Percentiles rank a stretch among this genome's conserved stretches.
Evolutionary conservation across 176 grass and related monocot genomes (phyloP).

Genomic region (Rhynchospora pubera): DNA sequence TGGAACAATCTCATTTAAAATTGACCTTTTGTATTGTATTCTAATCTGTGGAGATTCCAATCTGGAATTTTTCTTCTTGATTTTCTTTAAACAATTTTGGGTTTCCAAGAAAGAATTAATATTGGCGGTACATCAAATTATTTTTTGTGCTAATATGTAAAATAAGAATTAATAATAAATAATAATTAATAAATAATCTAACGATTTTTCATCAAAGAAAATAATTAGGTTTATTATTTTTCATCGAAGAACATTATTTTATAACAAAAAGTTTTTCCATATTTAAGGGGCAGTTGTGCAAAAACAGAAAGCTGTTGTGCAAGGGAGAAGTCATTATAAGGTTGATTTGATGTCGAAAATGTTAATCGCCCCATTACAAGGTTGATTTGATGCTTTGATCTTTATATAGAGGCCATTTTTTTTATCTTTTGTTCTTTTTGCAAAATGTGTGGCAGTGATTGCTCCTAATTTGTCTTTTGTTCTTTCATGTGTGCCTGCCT

Average conservation of each 20-base stretch:
- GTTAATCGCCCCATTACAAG: too few species aligned
- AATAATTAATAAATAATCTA: neutral
- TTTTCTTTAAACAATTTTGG: neutral
- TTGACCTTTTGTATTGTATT: neutral
- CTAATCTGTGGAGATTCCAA: too few species aligned
- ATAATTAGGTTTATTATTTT: too few species aligned
- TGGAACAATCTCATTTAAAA: too few species aligned
- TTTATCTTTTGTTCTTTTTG: too few species aligned
- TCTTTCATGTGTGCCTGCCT: too few species aligned
- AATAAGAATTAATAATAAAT: too few species aligned
- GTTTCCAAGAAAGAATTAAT: neutral
- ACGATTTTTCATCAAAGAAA: neutral
- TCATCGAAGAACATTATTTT: neutral
- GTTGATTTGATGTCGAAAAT: conserved; percentile 41
- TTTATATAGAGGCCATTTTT: too few species aligned
- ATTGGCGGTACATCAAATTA: neutral
- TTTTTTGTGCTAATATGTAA: too few species aligned
- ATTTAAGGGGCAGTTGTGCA: conserved; percentile 28
- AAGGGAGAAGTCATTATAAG: conserved; percentile 42
- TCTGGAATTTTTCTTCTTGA: neutral
- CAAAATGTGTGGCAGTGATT: too few species aligned
- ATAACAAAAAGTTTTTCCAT: neutral
- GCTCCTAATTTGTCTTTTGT: too few species aligned
- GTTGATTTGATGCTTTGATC: too few species aligned
- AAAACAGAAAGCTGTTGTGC: conserved; percentile 43